Evolutionary conservation across 805 yeast genomes (phyloP).

Genomic region (Saturnispora saitoi): DNA sequence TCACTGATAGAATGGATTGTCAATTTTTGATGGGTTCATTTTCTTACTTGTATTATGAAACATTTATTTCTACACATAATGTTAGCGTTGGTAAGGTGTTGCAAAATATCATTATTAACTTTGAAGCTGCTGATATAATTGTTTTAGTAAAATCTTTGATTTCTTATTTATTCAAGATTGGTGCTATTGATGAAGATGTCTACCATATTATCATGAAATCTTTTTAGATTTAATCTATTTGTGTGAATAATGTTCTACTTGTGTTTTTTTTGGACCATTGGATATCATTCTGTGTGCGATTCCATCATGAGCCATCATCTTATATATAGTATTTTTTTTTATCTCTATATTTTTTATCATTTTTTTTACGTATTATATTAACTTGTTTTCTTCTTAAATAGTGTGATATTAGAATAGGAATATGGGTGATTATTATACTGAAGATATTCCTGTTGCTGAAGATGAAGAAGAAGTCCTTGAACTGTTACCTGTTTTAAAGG

Average conservation of each 20-base stretch:
- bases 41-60: slow-evolving; percentile 84
- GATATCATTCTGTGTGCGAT: neutral
- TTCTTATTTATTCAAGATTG: slow-evolving; percentile 41
- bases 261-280: neutral
- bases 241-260: neutral
- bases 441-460: slow-evolving; percentile 16
- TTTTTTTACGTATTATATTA: neutral
- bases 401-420: neutral
- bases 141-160: slow-evolving; percentile 52
- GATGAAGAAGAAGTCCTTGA: slow-evolving; percentile 21
- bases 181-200: slow-evolving; percentile 30
- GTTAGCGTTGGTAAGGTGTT: slow-evolving; percentile 66
- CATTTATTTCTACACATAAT: slow-evolving; percentile 71
- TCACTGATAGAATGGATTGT: slow-evolving; percentile 95
- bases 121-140: slow-evolving; percentile 56
- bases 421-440: slow-evolving; percentile 20
- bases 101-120: slow-evolving; percentile 65
- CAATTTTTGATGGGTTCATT: slow-evolving; percentile 97
- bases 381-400: neutral
- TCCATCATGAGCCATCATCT: neutral
- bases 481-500: slow-evolving; percentile 8
- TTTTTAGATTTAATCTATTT: neutral
- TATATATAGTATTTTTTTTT: neutral
- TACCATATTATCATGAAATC: slow-evolving; percentile 25
- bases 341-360: neutral